These are phyloP conservation scores for Neurospora sp. DNA, from an alignment of 2,329 filamentous ascomycete genomes.

Conservation along the genomic window DNA sequence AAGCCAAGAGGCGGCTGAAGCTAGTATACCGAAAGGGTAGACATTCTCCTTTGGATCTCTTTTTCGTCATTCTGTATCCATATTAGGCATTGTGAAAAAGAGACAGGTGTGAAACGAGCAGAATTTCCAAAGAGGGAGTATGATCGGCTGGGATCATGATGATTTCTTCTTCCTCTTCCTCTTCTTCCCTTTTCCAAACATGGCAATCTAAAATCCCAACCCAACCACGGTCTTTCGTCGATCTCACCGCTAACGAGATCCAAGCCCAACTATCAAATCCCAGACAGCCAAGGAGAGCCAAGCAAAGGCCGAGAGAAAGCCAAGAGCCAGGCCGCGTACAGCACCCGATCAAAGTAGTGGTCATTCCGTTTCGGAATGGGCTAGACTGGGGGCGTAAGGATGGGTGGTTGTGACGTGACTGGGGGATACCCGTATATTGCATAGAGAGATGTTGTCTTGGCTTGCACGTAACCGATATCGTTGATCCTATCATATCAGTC, in stretches of 20 bases:
- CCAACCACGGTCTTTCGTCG: not conserved
- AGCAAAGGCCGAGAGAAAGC: not conserved
- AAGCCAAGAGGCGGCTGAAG: not conserved
- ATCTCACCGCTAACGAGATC: not conserved
- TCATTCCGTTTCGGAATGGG: not conserved
- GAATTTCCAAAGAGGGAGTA: not conserved
- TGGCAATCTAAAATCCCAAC: not conserved
- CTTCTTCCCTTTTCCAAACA: not conserved
- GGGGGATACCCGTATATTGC: not conserved
- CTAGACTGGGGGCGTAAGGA: not conserved
- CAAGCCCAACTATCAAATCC: not conserved
- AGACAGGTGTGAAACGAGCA: not conserved
- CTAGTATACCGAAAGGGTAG: not conserved
- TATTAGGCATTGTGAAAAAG: not conserved
- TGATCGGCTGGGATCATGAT: not conserved
- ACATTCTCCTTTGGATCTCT: not conserved
- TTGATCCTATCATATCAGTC: not conserved
- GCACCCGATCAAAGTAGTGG: not conserved
- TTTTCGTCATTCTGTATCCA: not conserved
- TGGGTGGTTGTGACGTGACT: not conserved
- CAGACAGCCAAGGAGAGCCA: not conserved
- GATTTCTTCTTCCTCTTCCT: not conserved
- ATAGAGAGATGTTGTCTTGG: not conserved
- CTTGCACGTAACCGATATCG: not conserved
- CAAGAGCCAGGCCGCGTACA: not conserved